Percentiles rank a stretch among this genome's conserved stretches.
phyloP scores from a whole-genome alignment of 106 monocot species.

The Dioscorea dumetorum region DNA sequence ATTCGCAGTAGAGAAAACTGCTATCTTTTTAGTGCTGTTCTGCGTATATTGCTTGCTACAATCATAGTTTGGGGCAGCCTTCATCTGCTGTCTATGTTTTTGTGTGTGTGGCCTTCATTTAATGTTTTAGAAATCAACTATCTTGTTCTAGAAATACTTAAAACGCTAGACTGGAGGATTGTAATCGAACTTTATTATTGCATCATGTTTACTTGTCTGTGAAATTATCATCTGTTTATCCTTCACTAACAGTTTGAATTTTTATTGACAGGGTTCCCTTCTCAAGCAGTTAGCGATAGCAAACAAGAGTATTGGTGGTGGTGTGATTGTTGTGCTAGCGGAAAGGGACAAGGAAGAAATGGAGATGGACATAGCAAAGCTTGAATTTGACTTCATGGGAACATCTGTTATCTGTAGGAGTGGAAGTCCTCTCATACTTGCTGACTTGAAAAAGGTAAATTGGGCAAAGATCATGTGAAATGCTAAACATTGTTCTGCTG shows the following conservation, averaged over 20 bases:
- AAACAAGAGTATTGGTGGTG: slow-evolving; percentile 89
- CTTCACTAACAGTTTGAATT: neutral
- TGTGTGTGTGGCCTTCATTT: too few species aligned
- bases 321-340: slow-evolving; percentile 84
- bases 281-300: slow-evolving; percentile 91
- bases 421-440: slow-evolving; percentile 90
- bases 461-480: too few species aligned
- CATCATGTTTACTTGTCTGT: neutral
- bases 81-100: too few species aligned
- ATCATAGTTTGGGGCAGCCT: too few species aligned
- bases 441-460: slow-evolving; percentile 86
- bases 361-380: slow-evolving; percentile 90
- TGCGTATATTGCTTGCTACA: too few species aligned
- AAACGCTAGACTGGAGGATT: too few species aligned
- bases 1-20: too few species aligned
- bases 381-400: slow-evolving; percentile 98
- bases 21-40: too few species aligned
- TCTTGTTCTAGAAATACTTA: too few species aligned
- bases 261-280: slow-evolving; percentile 55
- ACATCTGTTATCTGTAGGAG: slow-evolving; percentile 95
- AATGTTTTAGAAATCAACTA: too few species aligned
- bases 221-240: neutral
- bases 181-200: too few species aligned
- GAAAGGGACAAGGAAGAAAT: slow-evolving; percentile 97
- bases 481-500: too few species aligned